Evolutionary conservation across 2,329 filamentous ascomycete species (phyloP).

Genomic region (Trichophyton benhamiae): DNA sequence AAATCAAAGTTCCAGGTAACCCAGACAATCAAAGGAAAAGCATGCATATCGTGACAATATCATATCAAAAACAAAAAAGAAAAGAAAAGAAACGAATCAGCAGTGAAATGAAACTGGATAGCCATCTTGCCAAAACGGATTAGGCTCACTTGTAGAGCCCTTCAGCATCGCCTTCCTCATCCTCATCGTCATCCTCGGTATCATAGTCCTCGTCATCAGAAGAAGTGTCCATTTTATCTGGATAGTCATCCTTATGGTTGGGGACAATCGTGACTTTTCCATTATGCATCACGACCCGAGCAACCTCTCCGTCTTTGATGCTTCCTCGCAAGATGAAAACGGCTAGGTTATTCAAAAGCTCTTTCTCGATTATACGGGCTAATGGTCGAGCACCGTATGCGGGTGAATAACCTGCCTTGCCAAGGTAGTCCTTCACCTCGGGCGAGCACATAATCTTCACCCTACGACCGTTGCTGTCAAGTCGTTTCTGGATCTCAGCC

Average conservation of each 20-base stretch:
- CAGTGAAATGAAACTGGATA: background rate
- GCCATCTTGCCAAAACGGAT: background rate
- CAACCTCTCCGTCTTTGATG: constrained; percentile 74
- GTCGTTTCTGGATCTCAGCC: constrained; percentile 76
- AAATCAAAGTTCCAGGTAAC: too few species aligned
- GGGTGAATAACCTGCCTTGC: constrained; percentile 81
- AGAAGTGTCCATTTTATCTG: constrained; percentile 42
- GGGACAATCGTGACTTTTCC: constrained; percentile 69
- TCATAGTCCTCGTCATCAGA: constrained; percentile 67
- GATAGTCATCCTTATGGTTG: constrained; percentile 63
- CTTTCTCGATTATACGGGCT: constrained; percentile 84
- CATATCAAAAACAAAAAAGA: background rate
- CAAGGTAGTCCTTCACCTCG: constrained; percentile 86
- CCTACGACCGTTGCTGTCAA: constrained; percentile 73
- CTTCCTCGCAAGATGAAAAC: constrained; percentile 78
- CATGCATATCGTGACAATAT: background rate
- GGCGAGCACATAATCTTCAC: constrained; percentile 70
- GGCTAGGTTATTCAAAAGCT: constrained; percentile 86
- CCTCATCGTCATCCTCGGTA: constrained; percentile 59
- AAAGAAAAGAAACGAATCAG: background rate
- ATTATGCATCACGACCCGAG: constrained; percentile 64
- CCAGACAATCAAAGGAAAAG: too few species aligned
- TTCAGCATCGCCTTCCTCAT: constrained; percentile 46
- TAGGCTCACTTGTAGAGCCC: constrained; percentile 48
- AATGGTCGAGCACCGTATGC: constrained; percentile 88